A percentile compares a stretch with the other conserved stretches of the same genome.
Conservation (phyloP, 2,329 filamentous ascomycete genomes). For the Aspergillus jensenii region DNA sequence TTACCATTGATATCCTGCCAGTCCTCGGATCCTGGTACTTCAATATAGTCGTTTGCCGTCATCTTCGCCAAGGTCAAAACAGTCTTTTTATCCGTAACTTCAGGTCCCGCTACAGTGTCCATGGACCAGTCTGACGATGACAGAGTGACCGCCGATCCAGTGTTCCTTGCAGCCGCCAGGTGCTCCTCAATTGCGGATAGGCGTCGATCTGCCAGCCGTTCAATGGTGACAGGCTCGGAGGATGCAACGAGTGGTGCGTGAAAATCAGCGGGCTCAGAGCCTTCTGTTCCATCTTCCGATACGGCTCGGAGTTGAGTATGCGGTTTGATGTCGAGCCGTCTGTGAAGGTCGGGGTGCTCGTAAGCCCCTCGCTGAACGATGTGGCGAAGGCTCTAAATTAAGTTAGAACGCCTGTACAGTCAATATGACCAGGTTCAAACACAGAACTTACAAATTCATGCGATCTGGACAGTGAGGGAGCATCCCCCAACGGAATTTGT, state of each 20-base stretch:
- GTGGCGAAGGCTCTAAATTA: constrained; percentile 64
- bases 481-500: constrained; percentile 30
- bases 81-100: constrained; percentile 81
- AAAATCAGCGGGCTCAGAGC: constrained; percentile 44
- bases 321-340: constrained; percentile 68
- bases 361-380: constrained; percentile 90
- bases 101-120: constrained; percentile 75
- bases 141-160: constrained; percentile 66
- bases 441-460: constrained; percentile 38
- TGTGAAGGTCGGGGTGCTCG: constrained; percentile 73
- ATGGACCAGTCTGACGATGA: constrained; percentile 76
- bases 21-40: constrained; percentile 67
- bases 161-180: constrained; percentile 68
- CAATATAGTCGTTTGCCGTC: constrained; percentile 85
- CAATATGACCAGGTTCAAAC: background rate
- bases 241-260: constrained; percentile 59
- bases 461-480: constrained; percentile 19
- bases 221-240: constrained; percentile 68
- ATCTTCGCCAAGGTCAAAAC: constrained; percentile 83
- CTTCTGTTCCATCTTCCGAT: constrained; percentile 40
- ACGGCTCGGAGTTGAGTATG: constrained; percentile 54
- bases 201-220: constrained; percentile 77
- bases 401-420: constrained; percentile 1
- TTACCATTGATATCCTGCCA: constrained; percentile 79
- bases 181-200: constrained; percentile 75